Conservation (phyloP, 495 filamentous ascomycete genomes). For the Friedmanniomyces endolithicus region DNA sequence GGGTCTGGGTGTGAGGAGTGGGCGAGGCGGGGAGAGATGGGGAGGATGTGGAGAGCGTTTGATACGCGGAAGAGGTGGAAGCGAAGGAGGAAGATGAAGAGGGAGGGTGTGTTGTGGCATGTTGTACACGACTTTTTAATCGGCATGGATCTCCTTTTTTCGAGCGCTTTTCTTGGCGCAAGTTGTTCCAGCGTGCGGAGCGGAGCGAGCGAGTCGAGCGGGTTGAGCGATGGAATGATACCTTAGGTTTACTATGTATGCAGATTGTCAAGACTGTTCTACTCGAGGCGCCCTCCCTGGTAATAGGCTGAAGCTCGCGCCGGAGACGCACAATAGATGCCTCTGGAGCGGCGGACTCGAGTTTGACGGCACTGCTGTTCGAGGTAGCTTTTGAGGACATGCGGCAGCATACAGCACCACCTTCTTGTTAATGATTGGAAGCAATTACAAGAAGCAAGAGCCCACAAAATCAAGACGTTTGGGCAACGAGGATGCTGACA, state of each 20-base stretch:
- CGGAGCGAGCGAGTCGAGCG: neutral
- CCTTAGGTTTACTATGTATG: neutral
- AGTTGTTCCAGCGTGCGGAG: neutral
- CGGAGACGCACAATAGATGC: neutral
- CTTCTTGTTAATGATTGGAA: no score
- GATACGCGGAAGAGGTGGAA: neutral
- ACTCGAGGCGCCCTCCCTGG: neutral
- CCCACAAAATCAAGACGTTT: no score
- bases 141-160: neutral
- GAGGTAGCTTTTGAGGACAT: no score
- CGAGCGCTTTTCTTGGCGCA: neutral
- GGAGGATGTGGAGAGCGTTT: no score
- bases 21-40: no score
- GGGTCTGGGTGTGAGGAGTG: no score
- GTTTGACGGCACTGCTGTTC: no score
- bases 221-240: neutral
- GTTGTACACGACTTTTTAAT: neutral
- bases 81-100: neutral
- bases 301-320: neutral
- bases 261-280: neutral
- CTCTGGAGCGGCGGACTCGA: no score
- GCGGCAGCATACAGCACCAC: no score
- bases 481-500: no score
- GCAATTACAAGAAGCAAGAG: no score
- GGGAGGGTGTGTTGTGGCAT: no score